Percentiles rank a stretch among this genome's conserved stretches.
Conservation (phyloP, 345 rosid species). For the Boechera divaricarpa region DNA sequence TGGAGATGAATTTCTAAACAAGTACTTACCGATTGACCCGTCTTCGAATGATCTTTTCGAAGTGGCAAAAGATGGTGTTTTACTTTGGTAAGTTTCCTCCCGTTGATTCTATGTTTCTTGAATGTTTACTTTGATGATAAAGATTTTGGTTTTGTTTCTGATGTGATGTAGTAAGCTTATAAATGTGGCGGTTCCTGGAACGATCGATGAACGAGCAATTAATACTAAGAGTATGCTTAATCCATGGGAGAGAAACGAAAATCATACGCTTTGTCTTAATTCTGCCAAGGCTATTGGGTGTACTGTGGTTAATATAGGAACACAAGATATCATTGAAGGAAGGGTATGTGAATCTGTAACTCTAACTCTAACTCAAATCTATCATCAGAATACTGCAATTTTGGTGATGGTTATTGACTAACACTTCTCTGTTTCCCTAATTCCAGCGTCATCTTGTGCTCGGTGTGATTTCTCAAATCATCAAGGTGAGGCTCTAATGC, state of each 20-base stretch:
- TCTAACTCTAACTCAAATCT: conserved; percentile 6
- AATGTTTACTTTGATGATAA: neutral
- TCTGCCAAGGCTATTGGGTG: conserved; percentile 99
- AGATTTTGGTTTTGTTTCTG: neutral
- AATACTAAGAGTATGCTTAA: conserved; percentile 94
- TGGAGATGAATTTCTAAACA: conserved; percentile 75
- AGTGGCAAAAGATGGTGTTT: conserved; percentile 91
- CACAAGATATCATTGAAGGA: conserved; percentile 94
- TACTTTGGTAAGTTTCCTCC: conserved; percentile 70
- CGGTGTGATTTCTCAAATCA: conserved; percentile 94
- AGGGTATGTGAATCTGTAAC: conserved; percentile 61
- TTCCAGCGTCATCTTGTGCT: conserved; percentile 97
- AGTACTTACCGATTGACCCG: conserved; percentile 80
- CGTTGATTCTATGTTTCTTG: neutral
- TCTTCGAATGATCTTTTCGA: conserved; percentile 92
- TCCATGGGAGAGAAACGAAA: conserved; percentile 99
- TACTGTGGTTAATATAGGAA: conserved; percentile 96
- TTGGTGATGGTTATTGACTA: conserved; percentile 22
- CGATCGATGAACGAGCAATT: conserved; percentile 96
- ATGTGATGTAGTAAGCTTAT: conserved; percentile 80
- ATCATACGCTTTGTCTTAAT: conserved; percentile 93
- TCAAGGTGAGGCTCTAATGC: conserved; percentile 62
- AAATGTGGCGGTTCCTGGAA: conserved; percentile 98
- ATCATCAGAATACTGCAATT: neutral
- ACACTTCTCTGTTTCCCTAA: conserved; percentile 35